phyloP scores from a whole-genome alignment of 1,139 yeast species.

The Blastobotrys serpentis region DNA sequence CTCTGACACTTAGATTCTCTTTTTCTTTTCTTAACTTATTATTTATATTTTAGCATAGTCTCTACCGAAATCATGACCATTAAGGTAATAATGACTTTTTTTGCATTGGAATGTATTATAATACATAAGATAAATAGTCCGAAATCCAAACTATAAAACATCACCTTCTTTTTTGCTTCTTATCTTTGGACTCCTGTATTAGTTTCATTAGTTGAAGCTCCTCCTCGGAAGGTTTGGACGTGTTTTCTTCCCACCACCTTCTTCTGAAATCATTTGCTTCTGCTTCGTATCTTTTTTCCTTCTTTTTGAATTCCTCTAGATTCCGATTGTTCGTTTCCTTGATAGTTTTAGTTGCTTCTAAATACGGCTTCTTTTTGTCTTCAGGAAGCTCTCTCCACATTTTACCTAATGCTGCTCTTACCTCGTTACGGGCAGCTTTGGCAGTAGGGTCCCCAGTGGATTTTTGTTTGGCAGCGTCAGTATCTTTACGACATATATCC shows the following conservation, averaged over 20 bases:
- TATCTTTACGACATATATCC: constrained; percentile 42
- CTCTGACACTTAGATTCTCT: too few species aligned
- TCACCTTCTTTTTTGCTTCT: constrained; percentile 7
- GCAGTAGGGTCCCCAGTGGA: constrained; percentile 35
- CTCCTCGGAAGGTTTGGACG: constrained; percentile 37
- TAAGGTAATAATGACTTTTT: too few species aligned
- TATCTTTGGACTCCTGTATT: constrained; percentile 21
- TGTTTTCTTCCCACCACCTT: constrained; percentile 42
- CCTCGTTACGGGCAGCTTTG: constrained; percentile 43
- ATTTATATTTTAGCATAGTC: too few species aligned
- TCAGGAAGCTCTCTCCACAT: constrained; percentile 46
- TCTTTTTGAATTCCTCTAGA: constrained; percentile 37
- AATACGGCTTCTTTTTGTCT: constrained; percentile 40
- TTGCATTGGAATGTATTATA: not conserved
- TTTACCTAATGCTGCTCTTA: constrained; percentile 43
- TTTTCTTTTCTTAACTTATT: too few species aligned
- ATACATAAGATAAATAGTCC: not conserved
- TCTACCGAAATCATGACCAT: too few species aligned
- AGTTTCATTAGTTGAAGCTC: constrained; percentile 32
- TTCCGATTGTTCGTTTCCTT: constrained; percentile 39
- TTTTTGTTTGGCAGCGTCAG: constrained; percentile 38
- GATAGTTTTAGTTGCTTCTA: constrained; percentile 37
- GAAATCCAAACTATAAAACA: not conserved
- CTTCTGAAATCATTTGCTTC: constrained; percentile 43
- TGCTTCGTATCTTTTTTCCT: constrained; percentile 38